These are phyloP conservation scores for Chlorella variabilis DNA, from an alignment of 163 green algal genomes.

Conservation along the genomic window DNA sequence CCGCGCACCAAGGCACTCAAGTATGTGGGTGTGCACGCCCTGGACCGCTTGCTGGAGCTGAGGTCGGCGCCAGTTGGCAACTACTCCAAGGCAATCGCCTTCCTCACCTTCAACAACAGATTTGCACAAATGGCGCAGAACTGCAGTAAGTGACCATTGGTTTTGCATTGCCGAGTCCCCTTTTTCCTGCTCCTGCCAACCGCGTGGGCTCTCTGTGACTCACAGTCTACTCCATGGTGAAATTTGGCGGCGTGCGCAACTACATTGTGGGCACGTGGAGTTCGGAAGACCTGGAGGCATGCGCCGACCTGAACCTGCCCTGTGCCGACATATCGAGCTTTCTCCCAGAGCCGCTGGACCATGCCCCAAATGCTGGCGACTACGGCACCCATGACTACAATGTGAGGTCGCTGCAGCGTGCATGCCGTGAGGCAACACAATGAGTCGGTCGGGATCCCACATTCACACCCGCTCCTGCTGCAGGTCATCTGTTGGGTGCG, in stretches of 20 bases:
- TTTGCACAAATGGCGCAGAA: conserved; percentile 20
- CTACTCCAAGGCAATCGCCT: neutral
- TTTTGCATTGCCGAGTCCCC: neutral
- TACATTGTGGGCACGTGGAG: conserved; percentile 17
- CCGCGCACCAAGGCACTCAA: neutral
- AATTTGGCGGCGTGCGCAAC: conserved; percentile 29
- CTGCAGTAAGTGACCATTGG: conserved; percentile 26
- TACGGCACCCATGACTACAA: neutral
- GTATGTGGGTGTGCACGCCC: neutral
- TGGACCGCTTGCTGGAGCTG: neutral
- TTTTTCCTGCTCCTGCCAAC: neutral
- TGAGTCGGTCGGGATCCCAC: too few species aligned
- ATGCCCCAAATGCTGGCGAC: neutral
- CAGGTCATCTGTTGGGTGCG: neutral
- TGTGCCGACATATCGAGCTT: neutral
- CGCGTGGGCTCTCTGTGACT: too few species aligned
- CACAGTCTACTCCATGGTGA: conserved; percentile 30
- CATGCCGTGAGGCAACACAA: too few species aligned
- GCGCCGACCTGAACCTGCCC: conserved; percentile 28
- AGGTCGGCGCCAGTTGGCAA: neutral
- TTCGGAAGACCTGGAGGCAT: conserved; percentile 14
- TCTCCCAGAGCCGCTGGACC: neutral
- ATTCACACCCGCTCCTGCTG: neutral
- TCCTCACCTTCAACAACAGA: conserved; percentile 1
- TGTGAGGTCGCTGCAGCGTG: neutral